phyloP scores from a whole-genome alignment of 2,329 filamentous ascomycete genomes.

The Aquanectria penicillioides region DNA sequence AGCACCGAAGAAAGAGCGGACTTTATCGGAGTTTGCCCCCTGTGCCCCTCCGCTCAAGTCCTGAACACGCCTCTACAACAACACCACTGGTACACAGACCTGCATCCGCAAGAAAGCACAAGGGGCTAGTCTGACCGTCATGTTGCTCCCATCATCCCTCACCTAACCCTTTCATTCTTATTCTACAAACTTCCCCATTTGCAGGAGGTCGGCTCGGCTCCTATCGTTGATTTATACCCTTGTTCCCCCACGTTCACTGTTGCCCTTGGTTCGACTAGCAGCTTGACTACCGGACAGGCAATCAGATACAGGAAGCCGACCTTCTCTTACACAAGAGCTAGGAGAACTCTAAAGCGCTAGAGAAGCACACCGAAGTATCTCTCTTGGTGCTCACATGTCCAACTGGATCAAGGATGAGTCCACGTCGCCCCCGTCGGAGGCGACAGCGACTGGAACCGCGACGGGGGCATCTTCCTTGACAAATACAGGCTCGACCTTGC shows the following conservation, averaged over 20 bases:
- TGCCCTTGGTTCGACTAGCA: not conserved
- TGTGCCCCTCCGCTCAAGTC: not conserved
- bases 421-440: slow-evolving; percentile 31
- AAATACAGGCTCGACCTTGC: slow-evolving; percentile 13
- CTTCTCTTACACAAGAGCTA: too few relatives aligned
- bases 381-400: slow-evolving; percentile 26
- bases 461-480: slow-evolving; percentile 13
- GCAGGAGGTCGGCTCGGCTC: not conserved
- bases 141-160: slow-evolving; percentile 9
- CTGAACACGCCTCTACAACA: not conserved
- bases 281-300: not conserved
- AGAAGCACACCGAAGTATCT: not conserved
- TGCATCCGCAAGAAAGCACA: slow-evolving; percentile 5
- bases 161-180: slow-evolving; percentile 2
- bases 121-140: slow-evolving; percentile 11
- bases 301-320: not conserved
- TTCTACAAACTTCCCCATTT: slow-evolving; percentile 2
- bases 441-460: slow-evolving; percentile 20
- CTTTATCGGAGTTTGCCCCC: slow-evolving; percentile 10
- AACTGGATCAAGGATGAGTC: slow-evolving; percentile 36
- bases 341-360: not conserved
- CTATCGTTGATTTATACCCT: slow-evolving; percentile 3
- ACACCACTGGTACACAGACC: slow-evolving; percentile 2
- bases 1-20: too few relatives aligned
- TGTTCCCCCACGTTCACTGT: slow-evolving; percentile 7